Evolutionary conservation across 495 filamentous ascomycete genomes (phyloP).

Genomic region (Cudoniella acicularis): DNA sequence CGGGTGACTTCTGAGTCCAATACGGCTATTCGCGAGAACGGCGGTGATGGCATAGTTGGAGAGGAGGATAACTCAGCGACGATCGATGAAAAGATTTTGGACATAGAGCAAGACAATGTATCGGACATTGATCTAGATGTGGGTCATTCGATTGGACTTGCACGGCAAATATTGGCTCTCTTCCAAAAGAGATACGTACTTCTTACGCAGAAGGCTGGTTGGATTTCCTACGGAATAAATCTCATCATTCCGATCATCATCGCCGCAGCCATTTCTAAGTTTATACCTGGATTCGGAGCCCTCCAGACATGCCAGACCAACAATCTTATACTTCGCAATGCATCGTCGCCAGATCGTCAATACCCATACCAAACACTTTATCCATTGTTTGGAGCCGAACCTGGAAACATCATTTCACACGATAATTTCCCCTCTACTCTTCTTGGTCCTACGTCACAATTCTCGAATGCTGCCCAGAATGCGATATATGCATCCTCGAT

Average conservation of each 20-base stretch:
- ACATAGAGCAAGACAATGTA: slow-evolving; percentile 9
- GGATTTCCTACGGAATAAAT: slow-evolving; percentile 24
- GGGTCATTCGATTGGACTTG: slow-evolving; percentile 20
- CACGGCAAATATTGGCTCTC: slow-evolving; percentile 14
- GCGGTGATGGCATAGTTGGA: slow-evolving; percentile 23
- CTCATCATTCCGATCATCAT: slow-evolving; percentile 23
- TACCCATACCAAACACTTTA: background rate
- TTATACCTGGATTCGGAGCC: slow-evolving; percentile 8
- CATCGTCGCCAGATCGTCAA: background rate
- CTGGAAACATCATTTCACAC: background rate
- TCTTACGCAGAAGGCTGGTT: slow-evolving; percentile 17
- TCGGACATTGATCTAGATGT: slow-evolving; percentile 20
- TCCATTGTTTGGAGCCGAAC: too few relatives aligned
- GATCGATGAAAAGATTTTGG: slow-evolving; percentile 21
- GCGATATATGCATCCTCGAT: slow-evolving; percentile 4
- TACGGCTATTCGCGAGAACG: slow-evolving; percentile 16
- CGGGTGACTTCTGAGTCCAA: slow-evolving; percentile 18
- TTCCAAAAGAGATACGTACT: slow-evolving; percentile 20
- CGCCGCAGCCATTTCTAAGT: slow-evolving; percentile 16
- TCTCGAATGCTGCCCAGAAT: slow-evolving; percentile 12
- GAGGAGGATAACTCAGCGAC: slow-evolving; percentile 11
- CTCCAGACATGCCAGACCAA: slow-evolving; percentile 19
- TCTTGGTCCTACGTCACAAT: slow-evolving; percentile 13
- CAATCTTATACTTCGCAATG: slow-evolving; percentile 9
- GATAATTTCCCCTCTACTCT: background rate